A percentile compares a stretch with the other conserved stretches of the same genome.
Conservation (phyloP, 2,329 filamentous ascomycete genomes). For the Cladophialophora immunda region DNA sequence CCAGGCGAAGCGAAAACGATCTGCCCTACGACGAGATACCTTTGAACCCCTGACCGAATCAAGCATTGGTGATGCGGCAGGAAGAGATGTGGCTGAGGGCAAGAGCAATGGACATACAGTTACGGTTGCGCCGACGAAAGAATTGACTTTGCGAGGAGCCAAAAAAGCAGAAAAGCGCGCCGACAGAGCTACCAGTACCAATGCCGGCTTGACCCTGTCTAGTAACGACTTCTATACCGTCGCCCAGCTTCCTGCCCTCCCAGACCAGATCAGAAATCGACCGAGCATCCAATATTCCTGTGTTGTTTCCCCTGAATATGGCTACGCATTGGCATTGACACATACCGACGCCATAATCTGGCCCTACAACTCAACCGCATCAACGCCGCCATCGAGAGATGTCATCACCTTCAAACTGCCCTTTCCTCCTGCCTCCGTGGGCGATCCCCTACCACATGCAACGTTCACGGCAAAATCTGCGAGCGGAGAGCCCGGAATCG, state of each 20-base stretch:
- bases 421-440: conserved; percentile 70
- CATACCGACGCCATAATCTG: conserved; percentile 85
- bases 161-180: conserved; percentile 50
- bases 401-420: conserved; percentile 83
- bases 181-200: conserved; percentile 40
- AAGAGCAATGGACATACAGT: conserved; percentile 38
- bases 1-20: conserved; percentile 57
- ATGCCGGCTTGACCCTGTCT: conserved; percentile 58
- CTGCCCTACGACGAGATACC: conserved; percentile 50
- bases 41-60: conserved; percentile 42
- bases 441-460: conserved; percentile 81
- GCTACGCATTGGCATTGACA: conserved; percentile 82
- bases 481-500: conserved; percentile 81
- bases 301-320: conserved; percentile 69
- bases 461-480: conserved; percentile 82
- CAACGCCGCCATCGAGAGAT: conserved; percentile 71
- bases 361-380: conserved; percentile 75
- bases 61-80: conserved; percentile 40
- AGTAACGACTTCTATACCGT: conserved; percentile 86
- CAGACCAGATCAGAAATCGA: conserved; percentile 75
- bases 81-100: conserved; percentile 35
- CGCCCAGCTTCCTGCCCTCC: conserved; percentile 82
- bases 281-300: conserved; percentile 67
- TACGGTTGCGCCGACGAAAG: conserved; percentile 42
- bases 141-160: conserved; percentile 48